Evolutionary conservation across 2,329 filamentous ascomycete species (phyloP).

Genomic region (Pestalotiopsis sp.): DNA sequence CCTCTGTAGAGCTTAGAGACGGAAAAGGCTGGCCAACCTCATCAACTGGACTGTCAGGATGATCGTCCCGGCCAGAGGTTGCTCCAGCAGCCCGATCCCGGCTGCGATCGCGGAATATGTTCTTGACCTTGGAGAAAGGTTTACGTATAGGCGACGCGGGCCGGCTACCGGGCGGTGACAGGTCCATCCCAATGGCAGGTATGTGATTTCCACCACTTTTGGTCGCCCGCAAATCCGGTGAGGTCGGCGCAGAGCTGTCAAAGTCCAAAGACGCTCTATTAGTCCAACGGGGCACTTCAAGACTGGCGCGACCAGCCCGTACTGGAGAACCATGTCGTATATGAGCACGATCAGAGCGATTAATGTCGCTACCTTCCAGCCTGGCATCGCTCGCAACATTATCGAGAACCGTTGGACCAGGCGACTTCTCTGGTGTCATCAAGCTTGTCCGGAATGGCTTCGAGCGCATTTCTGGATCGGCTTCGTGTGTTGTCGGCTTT

Average conservation of each 20-base stretch:
- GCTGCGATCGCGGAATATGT: constrained; percentile 58
- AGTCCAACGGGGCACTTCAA: constrained; percentile 49
- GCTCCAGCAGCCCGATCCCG: constrained; percentile 44
- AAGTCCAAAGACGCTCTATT: constrained; percentile 45
- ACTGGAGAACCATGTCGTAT: constrained; percentile 31
- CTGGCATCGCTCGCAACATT: constrained; percentile 22
- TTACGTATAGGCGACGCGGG: constrained; percentile 66
- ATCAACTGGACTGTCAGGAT: constrained; percentile 30
- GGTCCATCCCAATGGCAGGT: constrained; percentile 62
- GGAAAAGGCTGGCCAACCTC: constrained; percentile 25
- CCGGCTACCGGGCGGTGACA: constrained; percentile 66
- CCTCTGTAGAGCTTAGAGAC: constrained; percentile 30
- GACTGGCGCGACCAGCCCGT: constrained; percentile 42
- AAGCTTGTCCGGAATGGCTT: constrained; percentile 35
- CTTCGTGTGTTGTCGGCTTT: constrained; percentile 29
- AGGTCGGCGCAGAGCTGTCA: constrained; percentile 51
- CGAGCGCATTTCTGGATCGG: constrained; percentile 33
- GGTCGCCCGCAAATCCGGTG: constrained; percentile 51
- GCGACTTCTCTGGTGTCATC: constrained; percentile 28
- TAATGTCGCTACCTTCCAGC: constrained; percentile 21
- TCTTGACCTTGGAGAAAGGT: constrained; percentile 57
- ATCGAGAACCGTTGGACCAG: constrained; percentile 16
- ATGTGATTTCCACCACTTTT: constrained; percentile 52
- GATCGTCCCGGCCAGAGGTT: constrained; percentile 37
- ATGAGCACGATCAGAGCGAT: constrained; percentile 20